Base-by-base conservation (phyloP, 164 flowering plant species). In the Amborella trichopoda region DNA sequence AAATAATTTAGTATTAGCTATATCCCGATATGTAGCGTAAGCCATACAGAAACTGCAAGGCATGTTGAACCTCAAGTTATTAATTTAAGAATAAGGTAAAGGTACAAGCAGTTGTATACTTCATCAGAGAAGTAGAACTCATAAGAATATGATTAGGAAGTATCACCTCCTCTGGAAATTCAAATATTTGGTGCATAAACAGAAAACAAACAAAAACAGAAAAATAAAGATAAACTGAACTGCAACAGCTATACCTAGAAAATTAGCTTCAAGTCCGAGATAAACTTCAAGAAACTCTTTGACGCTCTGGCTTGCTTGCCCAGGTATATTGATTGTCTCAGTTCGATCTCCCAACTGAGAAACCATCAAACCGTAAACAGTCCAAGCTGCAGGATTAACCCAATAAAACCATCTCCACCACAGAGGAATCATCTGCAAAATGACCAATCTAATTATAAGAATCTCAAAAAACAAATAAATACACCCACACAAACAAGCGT, bases 91-190 rank as follows among this genome's bases (percentile, higher is more conserved):
- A n/a, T n/a, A n/a, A n/a, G n/a, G n/a, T n/a, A n/a, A n/a, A n/a
- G n/a, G n/a, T n/a, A n/a, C n/a, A n/a, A n/a, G n/a, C n/a, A n/a
- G n/a, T n/a, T n/a, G n/a, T n/a, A n/a, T n/a, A n/a, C n/a, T n/a
- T n/a, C n/a, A n/a, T n/a, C n/a, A n/a, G n/a, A n/a, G n/a, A n/a
- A n/a, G n/a, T n/a, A n/a, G n/a, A n/a, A n/a, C n/a, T n/a, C n/a
- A n/a, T n/a, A n/a, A n/a, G n/a, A n/a, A n/a, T n/a, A n/a, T n/a
- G n/a, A n/a, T n/a, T n/a, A n/a, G n/a, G n/a, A n/a, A n/a, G n/a
- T n/a, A n/a, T 44, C 48, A 52, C 24, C 56, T 52, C 25, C 30
- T 42, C 19, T 43, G 56, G 56, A 42, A 52, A 33, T 52, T 52
- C 11, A 52, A 24, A 13, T 23, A 32, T 17, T 43, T 52, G 28